Conservation (phyloP, 2,329 filamentous ascomycete genomes). For the Zasmidium citrigriseum region DNA sequence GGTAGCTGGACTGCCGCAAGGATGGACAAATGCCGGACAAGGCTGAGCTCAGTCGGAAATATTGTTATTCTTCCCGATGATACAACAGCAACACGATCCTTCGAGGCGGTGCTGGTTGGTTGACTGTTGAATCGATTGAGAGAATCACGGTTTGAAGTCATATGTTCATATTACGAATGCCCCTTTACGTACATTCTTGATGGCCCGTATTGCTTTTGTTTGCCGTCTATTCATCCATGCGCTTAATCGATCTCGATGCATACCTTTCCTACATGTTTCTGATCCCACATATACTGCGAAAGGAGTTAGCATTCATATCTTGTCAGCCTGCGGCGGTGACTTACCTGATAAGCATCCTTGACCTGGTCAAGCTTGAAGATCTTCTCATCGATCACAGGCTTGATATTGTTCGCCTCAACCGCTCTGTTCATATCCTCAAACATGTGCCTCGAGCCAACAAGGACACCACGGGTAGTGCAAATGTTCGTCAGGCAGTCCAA, state of each 20-base stretch:
- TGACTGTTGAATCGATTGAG: too few relatives aligned
- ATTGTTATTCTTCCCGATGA: too few relatives aligned
- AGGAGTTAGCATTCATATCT: background rate
- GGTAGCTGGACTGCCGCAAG: too few relatives aligned
- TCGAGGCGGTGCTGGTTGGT: too few relatives aligned
- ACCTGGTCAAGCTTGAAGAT: slow-evolving; percentile 55
- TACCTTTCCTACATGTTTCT: slow-evolving; percentile 51
- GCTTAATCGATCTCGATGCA: slow-evolving; percentile 39
- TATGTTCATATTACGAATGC: too few relatives aligned
- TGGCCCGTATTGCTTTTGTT: background rate
- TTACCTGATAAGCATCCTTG: slow-evolving; percentile 53
- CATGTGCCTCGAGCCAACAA: slow-evolving; percentile 57
- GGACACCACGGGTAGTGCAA: slow-evolving; percentile 59
- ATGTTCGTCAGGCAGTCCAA: slow-evolving; percentile 53
- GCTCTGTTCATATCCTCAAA: slow-evolving; percentile 62
- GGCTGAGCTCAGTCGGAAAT: too few relatives aligned
- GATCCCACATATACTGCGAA: slow-evolving; percentile 35
- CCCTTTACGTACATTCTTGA: too few relatives aligned
- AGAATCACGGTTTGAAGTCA: too few relatives aligned
- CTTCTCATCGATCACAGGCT: slow-evolving; percentile 61
- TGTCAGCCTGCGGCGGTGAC: slow-evolving; percentile 29
- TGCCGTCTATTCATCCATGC: background rate
- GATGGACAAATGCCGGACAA: too few relatives aligned
- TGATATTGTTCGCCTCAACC: slow-evolving; percentile 60
- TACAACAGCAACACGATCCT: too few relatives aligned